These are phyloP conservation scores for Arctium minus DNA, from an alignment of 129 eudicot genomes.

Conservation along the genomic window DNA sequence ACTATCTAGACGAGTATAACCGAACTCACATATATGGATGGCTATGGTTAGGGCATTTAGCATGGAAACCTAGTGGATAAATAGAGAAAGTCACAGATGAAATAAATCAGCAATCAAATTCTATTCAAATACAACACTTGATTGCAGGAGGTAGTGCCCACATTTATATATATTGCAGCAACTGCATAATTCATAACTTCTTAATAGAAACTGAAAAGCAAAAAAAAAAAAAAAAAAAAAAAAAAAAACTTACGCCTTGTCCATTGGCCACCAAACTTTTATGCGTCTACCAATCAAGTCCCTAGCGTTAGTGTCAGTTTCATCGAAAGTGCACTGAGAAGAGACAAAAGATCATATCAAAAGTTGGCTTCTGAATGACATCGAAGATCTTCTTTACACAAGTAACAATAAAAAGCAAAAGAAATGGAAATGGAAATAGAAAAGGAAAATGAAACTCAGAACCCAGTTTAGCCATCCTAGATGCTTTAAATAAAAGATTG, in stretches of 20 bases:
- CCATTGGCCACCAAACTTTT: conserved; percentile 98
- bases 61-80: not conserved
- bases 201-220: not conserved
- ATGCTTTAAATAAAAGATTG: not conserved
- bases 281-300: conserved; percentile 77
- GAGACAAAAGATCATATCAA: not conserved
- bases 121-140: not conserved
- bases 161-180: not conserved
- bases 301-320: conserved; percentile 28
- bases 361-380: not conserved
- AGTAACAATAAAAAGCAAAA: not conserved
- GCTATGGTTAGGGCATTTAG: not conserved
- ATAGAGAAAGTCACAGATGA: not conserved
- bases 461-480: not conserved
- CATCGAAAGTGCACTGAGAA: conserved; percentile 64
- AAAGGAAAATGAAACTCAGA: not conserved
- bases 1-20: not conserved
- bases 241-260: conserved; percentile 66
- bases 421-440: not conserved
- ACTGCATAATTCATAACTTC: not conserved
- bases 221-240: not conserved
- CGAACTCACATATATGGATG: not conserved
- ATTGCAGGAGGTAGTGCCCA: not conserved
- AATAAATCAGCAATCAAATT: not conserved
- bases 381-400: not conserved